Base-by-base conservation (phyloP, 2,329 filamentous ascomycete genomes). In the Westerdykella ornata region DNA sequence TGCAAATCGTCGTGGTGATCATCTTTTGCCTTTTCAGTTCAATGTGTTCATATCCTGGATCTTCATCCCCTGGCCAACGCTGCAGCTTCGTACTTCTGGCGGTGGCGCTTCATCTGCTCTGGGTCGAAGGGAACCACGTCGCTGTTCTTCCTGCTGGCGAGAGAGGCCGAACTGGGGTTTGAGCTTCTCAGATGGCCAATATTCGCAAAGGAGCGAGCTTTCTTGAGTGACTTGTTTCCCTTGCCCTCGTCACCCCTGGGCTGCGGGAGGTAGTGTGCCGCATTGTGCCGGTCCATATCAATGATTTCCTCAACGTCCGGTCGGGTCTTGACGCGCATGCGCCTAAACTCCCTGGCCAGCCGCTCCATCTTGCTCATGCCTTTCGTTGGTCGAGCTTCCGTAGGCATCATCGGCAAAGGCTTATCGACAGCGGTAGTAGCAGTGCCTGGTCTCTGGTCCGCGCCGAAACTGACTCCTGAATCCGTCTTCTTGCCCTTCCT, bases 391-490 rank as follows among this genome's bases (percentile, higher is more conserved):
- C 53, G 48, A 12, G 47, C 49, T 19, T 48, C 52, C 14, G 47
- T 17, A 19, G 49, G 47, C 3, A 54, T 45, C 34, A 53, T 48
- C 2, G 53, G 47, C 9, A 48, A 48, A n/a, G 52, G 48, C 38
- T 49, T 53, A 35, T 63, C 62, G 18, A 55, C 51, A 4, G 51
- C 37, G 33, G 45, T 57, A 13, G 52, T 48, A 3, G 41, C 57
- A 16, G 60, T 57, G 28, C 60, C 62, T 13, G 62, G 60, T 22
- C 60, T 51, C 20, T 51, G 52, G 19, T 63, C 57, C 19, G 62
- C 63, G 37, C 68, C 70, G 52, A 82, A 80, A 60, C 77, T 81
- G 44, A 82, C 74, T 15, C 79, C 80, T 3, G 80, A 82, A 57
- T 82, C 80, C 16, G 74, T 75, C 62, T 81, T 81, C 53, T 77